phyloP scores from a whole-genome alignment of 192 early-diverging fungal species.

The Coemansia erecta region DNA sequence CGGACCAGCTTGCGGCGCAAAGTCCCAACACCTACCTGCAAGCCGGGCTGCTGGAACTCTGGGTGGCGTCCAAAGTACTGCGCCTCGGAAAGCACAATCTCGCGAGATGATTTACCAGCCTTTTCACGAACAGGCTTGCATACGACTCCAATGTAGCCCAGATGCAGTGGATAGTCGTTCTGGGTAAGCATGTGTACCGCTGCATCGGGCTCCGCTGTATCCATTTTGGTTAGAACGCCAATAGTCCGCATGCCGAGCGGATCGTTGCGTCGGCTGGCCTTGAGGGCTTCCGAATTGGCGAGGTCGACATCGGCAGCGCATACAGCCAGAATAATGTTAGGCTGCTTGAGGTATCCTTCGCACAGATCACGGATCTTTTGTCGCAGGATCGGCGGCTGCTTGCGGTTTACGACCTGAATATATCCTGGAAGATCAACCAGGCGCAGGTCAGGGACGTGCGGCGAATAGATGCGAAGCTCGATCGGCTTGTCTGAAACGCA shows the following conservation, averaged over 20 bases:
- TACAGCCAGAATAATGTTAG: constrained; percentile 83
- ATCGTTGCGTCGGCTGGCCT: constrained; percentile 74
- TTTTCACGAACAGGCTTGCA: constrained; percentile 64
- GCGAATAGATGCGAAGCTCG: constrained; percentile 80
- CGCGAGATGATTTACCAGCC: constrained; percentile 20
- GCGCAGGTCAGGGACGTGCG: constrained; percentile 79
- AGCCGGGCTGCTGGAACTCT: constrained; percentile 52
- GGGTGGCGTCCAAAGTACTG: constrained; percentile 59
- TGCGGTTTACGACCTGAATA: constrained; percentile 79
- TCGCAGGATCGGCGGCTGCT: constrained; percentile 76
- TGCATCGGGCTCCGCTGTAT: constrained; percentile 75
- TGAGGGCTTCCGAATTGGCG: constrained; percentile 81
- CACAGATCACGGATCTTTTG: constrained; percentile 79
- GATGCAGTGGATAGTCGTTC: constrained; percentile 87
- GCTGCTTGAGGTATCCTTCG: constrained; percentile 75
- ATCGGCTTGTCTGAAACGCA: constrained; percentile 85
- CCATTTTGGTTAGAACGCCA: constrained; percentile 86
- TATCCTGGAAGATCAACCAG: constrained; percentile 85
- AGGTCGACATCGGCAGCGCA: constrained; percentile 83
- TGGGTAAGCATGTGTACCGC: constrained; percentile 83
- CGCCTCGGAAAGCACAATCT: constrained; percentile 53
- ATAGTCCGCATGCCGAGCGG: constrained; percentile 77
- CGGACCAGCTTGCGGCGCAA: constrained; percentile 85
- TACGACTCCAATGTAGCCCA: constrained; percentile 97
- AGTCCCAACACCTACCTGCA: constrained; percentile 82